Base-by-base conservation (phyloP, 306 rosid species). In the Rosa persica region DNA sequence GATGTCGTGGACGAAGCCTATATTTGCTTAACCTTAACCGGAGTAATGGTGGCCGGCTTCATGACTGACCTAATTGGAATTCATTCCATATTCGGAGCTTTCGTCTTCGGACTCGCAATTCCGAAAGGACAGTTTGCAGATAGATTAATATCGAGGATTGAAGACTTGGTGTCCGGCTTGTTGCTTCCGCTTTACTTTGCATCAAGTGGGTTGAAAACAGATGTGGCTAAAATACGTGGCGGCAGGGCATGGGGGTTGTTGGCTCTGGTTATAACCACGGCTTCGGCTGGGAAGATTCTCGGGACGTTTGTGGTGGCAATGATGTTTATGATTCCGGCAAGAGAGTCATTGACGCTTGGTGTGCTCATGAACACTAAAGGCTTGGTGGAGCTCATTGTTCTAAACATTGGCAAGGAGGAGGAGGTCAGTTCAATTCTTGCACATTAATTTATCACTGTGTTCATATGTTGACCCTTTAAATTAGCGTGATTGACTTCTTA, bases 351-450 rank as follows among this genome's bases (percentile, higher is more conserved):
- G 30, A 85, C 93, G 4, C 93, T 94, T 39, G 98, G 97, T 23
- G 73, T 94, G 12, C 90, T 94, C 52, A 94, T 94, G 98, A 94
- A 94, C 73, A 94, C 98, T n/a, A 94, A 94, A 51, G 98, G 98
- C 1, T 83, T 94, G 55, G 94, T 94, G 5, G 98, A 94, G 69
- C 97, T 94, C 70, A 94, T 94, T 30, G 98, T 94, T 17, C 98
- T 92, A 88, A 94, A 94, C 79, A 90, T 94, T 55, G 98, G 98
- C 54, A 90, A 83, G 73, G 98, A 94, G 87, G 90, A 90, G 82
- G 92, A 94, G 98, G 98, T 93, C 3, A 55, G 86, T 19, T 40
- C 11, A 0, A 9, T 54, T 65, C 46, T 57, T 19, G 8, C 42
- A 27, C 68, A 27, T 13, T 64, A 34, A 12, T 25, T 11, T 9